Percentiles rank a stretch among this genome's conserved stretches.
Conservation (phyloP, 805 yeast genomes). For the Tetrapisispora taiwanensis region DNA sequence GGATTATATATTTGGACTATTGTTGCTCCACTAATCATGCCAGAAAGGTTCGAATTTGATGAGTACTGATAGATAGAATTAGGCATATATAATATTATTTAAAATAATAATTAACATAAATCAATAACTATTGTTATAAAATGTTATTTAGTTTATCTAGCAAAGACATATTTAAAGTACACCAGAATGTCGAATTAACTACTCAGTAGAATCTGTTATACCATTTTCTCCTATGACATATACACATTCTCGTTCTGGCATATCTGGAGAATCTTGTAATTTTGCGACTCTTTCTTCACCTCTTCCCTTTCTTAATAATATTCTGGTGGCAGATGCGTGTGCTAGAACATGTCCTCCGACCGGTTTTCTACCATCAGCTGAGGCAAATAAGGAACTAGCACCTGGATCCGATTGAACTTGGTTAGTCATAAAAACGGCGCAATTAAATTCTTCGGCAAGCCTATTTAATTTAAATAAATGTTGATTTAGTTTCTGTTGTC, state of each 20-base stretch:
- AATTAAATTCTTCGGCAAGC: constrained; percentile 67
- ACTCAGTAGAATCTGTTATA: constrained; percentile 40
- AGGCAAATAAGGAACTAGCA: constrained; percentile 66
- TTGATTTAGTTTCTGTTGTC: constrained; percentile 62
- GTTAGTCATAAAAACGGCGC: constrained; percentile 65
- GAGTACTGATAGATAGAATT: no score
- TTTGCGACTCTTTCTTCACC: constrained; percentile 76
- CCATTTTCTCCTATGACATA: constrained; percentile 64
- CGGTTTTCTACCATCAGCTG: constrained; percentile 77
- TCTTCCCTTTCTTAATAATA: constrained; percentile 62
- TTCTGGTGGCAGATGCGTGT: constrained; percentile 71
- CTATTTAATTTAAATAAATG: constrained; percentile 44
- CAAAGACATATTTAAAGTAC: neutral
- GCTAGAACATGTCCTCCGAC: constrained; percentile 79
- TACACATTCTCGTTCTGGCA: constrained; percentile 72
- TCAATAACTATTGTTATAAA: no score
- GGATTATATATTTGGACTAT: constrained; percentile 81
- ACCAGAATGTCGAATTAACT: neutral
- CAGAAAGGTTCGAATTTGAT: constrained; percentile 62
- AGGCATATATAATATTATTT: no score
- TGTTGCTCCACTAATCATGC: constrained; percentile 81
- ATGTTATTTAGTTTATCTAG: neutral
- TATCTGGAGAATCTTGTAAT: constrained; percentile 70
- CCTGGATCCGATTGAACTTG: constrained; percentile 83
- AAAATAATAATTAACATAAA: no score